Percentiles rank a stretch among this genome's conserved stretches.
Evolutionary conservation across 805 yeast species (phyloP).

Genomic region (Candida montana): DNA sequence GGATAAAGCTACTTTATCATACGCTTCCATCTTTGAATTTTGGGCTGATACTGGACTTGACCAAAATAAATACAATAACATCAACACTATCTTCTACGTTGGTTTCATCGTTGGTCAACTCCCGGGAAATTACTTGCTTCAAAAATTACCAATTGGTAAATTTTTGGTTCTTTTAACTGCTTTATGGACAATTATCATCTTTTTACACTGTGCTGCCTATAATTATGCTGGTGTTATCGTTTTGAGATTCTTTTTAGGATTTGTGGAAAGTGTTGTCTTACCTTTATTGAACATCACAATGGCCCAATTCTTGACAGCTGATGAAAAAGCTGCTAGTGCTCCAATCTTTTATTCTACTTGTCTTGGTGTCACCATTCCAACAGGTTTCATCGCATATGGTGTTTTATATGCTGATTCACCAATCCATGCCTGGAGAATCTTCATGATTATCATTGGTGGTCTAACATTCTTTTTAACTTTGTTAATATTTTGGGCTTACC

Average conservation of each 20-base stretch:
- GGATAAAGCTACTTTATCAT: constrained; percentile 48
- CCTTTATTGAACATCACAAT: constrained; percentile 43
- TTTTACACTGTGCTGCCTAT: constrained; percentile 40
- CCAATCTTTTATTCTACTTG: constrained; percentile 50
- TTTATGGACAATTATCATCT: constrained; percentile 42
- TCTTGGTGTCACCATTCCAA: constrained; percentile 46
- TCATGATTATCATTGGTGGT: constrained; percentile 53
- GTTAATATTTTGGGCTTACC: constrained; percentile 38
- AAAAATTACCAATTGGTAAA: constrained; percentile 37
- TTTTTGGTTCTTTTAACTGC: constrained; percentile 33
- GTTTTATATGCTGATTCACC: constrained; percentile 25
- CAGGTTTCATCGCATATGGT: constrained; percentile 44
- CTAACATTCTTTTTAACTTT: constrained; percentile 39
- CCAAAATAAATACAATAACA: constrained; percentile 40
- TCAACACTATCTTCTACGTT: constrained; percentile 48
- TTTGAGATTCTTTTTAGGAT: constrained; percentile 46
- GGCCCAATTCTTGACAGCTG: constrained; percentile 43
- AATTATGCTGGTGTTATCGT: constrained; percentile 43
- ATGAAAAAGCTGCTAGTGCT: constrained; percentile 46
- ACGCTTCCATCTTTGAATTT: constrained; percentile 43
- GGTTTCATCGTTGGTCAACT: constrained; percentile 45
- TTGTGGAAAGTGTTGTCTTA: constrained; percentile 40
- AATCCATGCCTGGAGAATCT: constrained; percentile 44
- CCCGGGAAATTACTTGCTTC: constrained; percentile 38
- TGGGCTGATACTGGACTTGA: constrained; percentile 41